phyloP scores from a whole-genome alignment of 371 early-diverging fungal genomes.

The Mycotypha africana region DNA sequence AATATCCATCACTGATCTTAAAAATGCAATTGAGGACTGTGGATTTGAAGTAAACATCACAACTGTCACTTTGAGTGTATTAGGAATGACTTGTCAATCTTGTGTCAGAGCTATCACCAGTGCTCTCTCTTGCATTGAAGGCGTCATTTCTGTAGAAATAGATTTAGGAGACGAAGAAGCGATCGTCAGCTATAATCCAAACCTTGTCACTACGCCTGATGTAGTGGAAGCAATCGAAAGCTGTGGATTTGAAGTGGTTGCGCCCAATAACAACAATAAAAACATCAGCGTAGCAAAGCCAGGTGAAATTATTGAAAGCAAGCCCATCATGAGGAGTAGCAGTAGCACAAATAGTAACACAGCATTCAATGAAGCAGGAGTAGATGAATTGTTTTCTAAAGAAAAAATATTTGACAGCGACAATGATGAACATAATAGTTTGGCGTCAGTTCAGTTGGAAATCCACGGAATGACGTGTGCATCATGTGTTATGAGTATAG shows the following conservation, averaged over 20 bases:
- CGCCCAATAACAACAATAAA: neutral
- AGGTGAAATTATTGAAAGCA: no score
- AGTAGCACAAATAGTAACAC: neutral
- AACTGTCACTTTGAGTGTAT: slow-evolving; percentile 39
- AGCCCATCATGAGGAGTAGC: slow-evolving; percentile 31
- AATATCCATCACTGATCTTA: slow-evolving; percentile 4
- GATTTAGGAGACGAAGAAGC: slow-evolving; percentile 46
- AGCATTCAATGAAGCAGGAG: neutral
- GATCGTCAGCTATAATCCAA: slow-evolving; percentile 18
- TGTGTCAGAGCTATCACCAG: slow-evolving; percentile 68
- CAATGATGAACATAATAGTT: slow-evolving; percentile 30
- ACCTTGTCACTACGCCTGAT: slow-evolving; percentile 13
- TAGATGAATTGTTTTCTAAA: neutral
- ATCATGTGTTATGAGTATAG: slow-evolving; percentile 78
- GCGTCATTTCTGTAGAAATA: slow-evolving; percentile 19
- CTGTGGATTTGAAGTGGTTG: slow-evolving; percentile 25
- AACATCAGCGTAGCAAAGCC: slow-evolving; percentile 78
- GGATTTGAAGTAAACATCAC: slow-evolving; percentile 22
- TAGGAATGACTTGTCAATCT: slow-evolving; percentile 86
- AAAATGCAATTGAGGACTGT: slow-evolving; percentile 33
- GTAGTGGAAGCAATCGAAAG: slow-evolving; percentile 32
- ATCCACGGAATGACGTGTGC: slow-evolving; percentile 82
- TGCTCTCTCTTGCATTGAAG: slow-evolving; percentile 17
- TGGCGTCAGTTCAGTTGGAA: slow-evolving; percentile 7
- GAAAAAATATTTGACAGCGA: no score